These are phyloP conservation scores for Cercospora zeae-maydis DNA, from an alignment of 2,329 filamentous ascomycete genomes.

Conservation along the genomic window DNA sequence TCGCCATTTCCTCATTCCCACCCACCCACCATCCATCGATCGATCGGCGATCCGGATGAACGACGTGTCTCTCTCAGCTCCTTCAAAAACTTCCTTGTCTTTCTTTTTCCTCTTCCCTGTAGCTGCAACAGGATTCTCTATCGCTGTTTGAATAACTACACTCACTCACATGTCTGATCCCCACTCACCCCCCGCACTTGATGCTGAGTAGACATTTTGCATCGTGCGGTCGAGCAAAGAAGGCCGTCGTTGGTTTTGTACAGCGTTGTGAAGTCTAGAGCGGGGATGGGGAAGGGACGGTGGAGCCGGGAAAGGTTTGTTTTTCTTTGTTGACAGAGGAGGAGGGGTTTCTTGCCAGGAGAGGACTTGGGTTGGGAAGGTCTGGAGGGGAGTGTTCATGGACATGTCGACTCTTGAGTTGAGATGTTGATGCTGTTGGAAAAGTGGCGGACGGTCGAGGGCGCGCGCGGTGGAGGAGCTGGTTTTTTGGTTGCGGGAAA, in stretches of 20 bases:
- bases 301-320: background rate
- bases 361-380: background rate
- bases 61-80: background rate
- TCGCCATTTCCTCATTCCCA: slow-evolving; percentile 3
- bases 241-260: background rate
- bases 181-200: too few species aligned
- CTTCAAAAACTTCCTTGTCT: background rate
- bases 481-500: background rate
- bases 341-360: background rate
- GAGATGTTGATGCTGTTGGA: background rate
- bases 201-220: background rate
- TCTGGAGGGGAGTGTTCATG: background rate
- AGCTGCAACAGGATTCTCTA: background rate
- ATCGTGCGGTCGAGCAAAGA: background rate
- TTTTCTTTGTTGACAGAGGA: background rate
- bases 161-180: too few species aligned
- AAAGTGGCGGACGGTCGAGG: background rate
- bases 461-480: background rate
- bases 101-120: background rate
- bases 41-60: slow-evolving; percentile 12
- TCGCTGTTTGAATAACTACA: background rate
- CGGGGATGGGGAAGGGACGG: background rate
- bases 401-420: background rate
- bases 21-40: slow-evolving; percentile 4
- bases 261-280: background rate